Evolutionary conservation across 1,284 basidiomycete genomes (phyloP), one percentile per base, ranked within the genome.

Genomic region (Testicularia cyperi): DNA sequence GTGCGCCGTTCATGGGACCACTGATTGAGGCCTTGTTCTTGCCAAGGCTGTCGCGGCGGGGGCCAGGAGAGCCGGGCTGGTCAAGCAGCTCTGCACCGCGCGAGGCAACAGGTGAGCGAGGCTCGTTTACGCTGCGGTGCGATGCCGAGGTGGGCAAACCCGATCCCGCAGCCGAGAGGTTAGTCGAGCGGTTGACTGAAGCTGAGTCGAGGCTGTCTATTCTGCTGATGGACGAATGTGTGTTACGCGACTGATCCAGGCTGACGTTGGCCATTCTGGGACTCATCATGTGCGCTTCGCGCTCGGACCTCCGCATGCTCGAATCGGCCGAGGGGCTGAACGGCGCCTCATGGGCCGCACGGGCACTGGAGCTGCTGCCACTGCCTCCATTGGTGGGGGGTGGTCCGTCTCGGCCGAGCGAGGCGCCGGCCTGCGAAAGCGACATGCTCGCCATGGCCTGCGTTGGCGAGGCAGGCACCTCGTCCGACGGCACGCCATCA

Each of bases 1-100:
- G 88, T 10, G 84, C 84, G 12, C 89, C 90, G 58, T 87, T 86
- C 77, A 92, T 82, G 24, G 91, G 91, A 0, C 84, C 88, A n/a
- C 88, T 91, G 45, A 94, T 94, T 77, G 91, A 88, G 32, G 85
- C 38, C 23, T 58, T 63, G 29, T 38, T 34, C 4, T 48, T 37
- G 14, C 37, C 27, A 18, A 54, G 45, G 13, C 44, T 21, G 8
- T 63, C 60, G 28, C 24, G 35, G 39, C 49, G 54, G 9, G 28
- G 31, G 9, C 43, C 45, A 26, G 60, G 60, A 18, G 60, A 63
- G 28, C 49, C 54, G 15, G 49, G 60, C 14, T 43, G 14, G 18
- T 62, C 58, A n/a, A 44, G 40, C 20, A 47, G 19, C 6, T 56
- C 58, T 6, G 29, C 43, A 19, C 31, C 43, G 5, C 47, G 10